These are phyloP conservation scores for Aspergillus ustus DNA, from an alignment of 2,329 filamentous ascomycete species.

Conservation along the genomic window DNA sequence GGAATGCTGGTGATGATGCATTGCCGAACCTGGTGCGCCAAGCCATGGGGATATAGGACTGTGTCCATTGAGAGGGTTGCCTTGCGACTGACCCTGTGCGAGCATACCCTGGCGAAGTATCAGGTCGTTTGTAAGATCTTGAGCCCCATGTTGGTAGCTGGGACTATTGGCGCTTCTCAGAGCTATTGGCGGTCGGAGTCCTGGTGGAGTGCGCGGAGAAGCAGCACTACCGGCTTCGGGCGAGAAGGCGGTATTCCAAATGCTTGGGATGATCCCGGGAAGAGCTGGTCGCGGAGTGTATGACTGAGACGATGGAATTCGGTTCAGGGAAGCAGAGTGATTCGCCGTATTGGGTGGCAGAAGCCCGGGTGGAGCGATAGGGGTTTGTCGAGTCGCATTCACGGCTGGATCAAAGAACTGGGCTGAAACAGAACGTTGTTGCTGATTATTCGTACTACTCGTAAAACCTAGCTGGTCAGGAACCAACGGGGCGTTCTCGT, in stretches of 20 bases:
- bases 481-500: constrained; percentile 37
- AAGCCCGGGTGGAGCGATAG: constrained; percentile 42
- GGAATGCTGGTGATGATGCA: constrained; percentile 24
- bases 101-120: constrained; percentile 35
- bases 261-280: constrained; percentile 41
- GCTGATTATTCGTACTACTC: constrained; percentile 16
- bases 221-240: constrained; percentile 47
- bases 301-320: constrained; percentile 34
- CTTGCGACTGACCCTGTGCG: constrained; percentile 30
- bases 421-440: constrained; percentile 28
- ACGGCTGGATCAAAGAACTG: constrained; percentile 29
- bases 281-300: constrained; percentile 38
- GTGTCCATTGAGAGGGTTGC: constrained; percentile 25
- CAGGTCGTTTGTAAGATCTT: constrained; percentile 34
- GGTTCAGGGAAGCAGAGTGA: constrained; percentile 24
- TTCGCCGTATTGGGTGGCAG: constrained; percentile 29
- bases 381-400: constrained; percentile 30
- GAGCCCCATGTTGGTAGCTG: constrained; percentile 28
- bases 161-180: constrained; percentile 22
- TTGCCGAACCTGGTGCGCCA: constrained; percentile 22
- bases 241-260: constrained; percentile 52
- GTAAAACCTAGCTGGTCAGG: constrained; percentile 35
- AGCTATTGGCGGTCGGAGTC: constrained; percentile 31
- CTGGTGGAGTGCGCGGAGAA: constrained; percentile 45
- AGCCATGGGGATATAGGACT: constrained; percentile 33